These are phyloP conservation scores for Centrapalus pauciflorus DNA, from an alignment of 129 eudicot species.

Conservation along the genomic window DNA sequence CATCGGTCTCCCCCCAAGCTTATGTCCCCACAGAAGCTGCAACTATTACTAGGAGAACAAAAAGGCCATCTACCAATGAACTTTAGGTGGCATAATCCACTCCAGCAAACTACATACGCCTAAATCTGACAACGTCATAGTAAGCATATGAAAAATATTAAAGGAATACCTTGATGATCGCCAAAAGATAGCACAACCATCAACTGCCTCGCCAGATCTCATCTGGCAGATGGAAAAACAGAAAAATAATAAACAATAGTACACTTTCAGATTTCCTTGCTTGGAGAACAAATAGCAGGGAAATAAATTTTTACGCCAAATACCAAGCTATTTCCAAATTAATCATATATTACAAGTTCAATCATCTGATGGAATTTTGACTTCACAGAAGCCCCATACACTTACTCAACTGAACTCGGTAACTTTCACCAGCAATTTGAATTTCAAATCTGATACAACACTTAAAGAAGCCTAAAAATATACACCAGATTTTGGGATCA, in stretches of 20 bases:
- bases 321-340: neutral
- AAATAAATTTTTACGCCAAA: neutral
- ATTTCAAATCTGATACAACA: neutral
- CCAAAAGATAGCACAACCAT: conserved; percentile 99
- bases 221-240: conserved; percentile 38
- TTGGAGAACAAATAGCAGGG: conserved; percentile 10
- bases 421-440: neutral
- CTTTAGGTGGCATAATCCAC: neutral
- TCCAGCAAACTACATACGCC: neutral
- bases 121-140: neutral
- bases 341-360: neutral
- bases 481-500: neutral
- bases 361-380: neutral
- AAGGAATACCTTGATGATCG: conserved; percentile 61
- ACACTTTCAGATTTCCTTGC: neutral
- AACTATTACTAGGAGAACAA: neutral
- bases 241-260: neutral
- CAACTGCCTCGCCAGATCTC: conserved; percentile 92
- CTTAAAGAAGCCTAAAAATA: neutral
- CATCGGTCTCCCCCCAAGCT: neutral
- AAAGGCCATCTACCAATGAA: neutral
- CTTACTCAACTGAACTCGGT: neutral
- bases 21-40: neutral
- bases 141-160: neutral
- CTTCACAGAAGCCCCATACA: neutral